Conservation (phyloP, 352 stramenopile genomes). For the Phytophthora tentaculata region DNA sequence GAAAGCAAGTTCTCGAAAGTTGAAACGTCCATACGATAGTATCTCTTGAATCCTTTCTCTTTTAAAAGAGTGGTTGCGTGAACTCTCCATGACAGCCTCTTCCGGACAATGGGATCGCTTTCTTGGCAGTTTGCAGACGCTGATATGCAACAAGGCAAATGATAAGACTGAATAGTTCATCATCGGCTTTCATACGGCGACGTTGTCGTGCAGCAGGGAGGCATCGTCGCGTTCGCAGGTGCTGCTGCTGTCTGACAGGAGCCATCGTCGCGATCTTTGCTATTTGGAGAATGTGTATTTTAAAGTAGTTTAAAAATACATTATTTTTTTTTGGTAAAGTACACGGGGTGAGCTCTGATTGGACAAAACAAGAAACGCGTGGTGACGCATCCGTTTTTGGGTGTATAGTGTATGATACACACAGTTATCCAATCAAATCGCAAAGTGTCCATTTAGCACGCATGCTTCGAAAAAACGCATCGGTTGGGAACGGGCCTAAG, state of each 20-base stretch:
- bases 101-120: neutral
- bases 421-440: neutral
- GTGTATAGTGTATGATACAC: neutral
- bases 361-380: neutral
- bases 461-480: neutral
- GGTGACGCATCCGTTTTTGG: neutral
- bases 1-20: neutral
- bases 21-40: neutral
- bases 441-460: neutral
- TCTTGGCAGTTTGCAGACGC: neutral
- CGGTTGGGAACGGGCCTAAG: neutral
- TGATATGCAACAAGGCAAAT: neutral
- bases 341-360: neutral
- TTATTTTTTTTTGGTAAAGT: too few species aligned
- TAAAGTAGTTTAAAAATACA: too few species aligned
- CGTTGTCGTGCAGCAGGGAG: too few species aligned
- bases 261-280: too few species aligned
- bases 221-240: too few species aligned
- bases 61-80: neutral
- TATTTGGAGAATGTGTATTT: too few species aligned
- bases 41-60: neutral
- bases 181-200: neutral
- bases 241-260: too few species aligned
- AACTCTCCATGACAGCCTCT: neutral
- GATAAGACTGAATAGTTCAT: neutral